Evolutionary conservation across 805 yeast genomes (phyloP).

Genomic region (Candida lessepsii): DNA sequence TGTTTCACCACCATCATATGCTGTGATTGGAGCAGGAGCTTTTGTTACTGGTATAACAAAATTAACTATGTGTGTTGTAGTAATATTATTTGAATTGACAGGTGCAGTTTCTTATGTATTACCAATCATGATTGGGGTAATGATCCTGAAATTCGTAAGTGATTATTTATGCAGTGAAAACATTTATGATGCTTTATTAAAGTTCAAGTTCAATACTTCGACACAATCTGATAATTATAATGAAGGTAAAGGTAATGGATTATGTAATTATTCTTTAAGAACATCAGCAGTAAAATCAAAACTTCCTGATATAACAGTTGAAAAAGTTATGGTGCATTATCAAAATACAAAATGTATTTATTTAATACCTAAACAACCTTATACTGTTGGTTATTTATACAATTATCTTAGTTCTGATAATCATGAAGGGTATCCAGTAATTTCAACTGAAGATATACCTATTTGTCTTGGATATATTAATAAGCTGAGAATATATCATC

Average conservation of each 20-base stretch:
- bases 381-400: conserved; percentile 21
- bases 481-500: conserved; percentile 24
- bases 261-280: conserved; percentile 30
- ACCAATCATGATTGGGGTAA: conserved; percentile 83
- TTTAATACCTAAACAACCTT: conserved; percentile 23
- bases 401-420: conserved; percentile 27
- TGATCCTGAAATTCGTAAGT: conserved; percentile 69
- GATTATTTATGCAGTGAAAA: conserved; percentile 60
- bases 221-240: conserved; percentile 17
- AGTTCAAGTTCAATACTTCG: conserved; percentile 27
- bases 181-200: conserved; percentile 56
- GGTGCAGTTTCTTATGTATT: conserved; percentile 83
- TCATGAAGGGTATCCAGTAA: conserved; percentile 44
- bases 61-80: conserved; percentile 77
- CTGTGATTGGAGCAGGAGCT: conserved; percentile 85
- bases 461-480: conserved; percentile 34
- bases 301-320: conserved; percentile 32
- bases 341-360: conserved; percentile 26
- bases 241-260: conserved; percentile 40
- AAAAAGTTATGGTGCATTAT: conserved; percentile 31
- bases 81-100: conserved; percentile 76
- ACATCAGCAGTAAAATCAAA: conserved; percentile 26
- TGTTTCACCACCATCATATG: conserved; percentile 83
- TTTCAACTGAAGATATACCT: conserved; percentile 25
- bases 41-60: conserved; percentile 79